Base-by-base conservation (phyloP, 345 rosid species). In the Limnanthes douglasii region DNA sequence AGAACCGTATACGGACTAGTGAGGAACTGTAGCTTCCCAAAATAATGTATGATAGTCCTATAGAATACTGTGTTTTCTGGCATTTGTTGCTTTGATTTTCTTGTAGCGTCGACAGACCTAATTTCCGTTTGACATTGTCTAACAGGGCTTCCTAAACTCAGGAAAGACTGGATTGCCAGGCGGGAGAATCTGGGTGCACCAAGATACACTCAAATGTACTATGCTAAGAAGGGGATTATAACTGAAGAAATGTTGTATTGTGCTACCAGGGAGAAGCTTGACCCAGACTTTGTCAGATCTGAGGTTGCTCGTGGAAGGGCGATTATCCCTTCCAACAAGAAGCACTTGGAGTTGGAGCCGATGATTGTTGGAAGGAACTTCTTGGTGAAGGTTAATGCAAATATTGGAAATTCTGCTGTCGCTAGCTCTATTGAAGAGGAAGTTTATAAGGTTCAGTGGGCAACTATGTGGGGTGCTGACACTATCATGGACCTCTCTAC, bases 401-500 rank as follows among this genome's bases (percentile, higher is more conserved):
- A 79, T 34, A 79, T 79, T 32, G 93, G 86, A 38, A 79, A 79
- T 45, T 79, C 82, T 31, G 76, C 74, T 50, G 82, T 79, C 39
- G 93, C 68, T n/a, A 75, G 93, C 61, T 75, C 86, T 33, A 75
- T 79, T 2, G 82, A 79, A 60, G 93, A 79, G 48, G 93, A 79
- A 65, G 86, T 79, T 37, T 75, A 75, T 20, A 79, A 79, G 73
- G 82, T 75, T 45, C 86, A 69, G 11, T 79, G 93, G 93, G 93
- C 93, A 27, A 79, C 82, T 10, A 72, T 72, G 78, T 75, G 93
- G 82, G 82, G 93, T 52, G 86, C 76, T 1, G 86, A 75, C 48
- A 79, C 86, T 18, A 75, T 79, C 37, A 79, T 79, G 93, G 93
- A 79, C 51, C 74, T 79, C 40, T 79, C 93, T 8, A 79, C 82